Percentiles rank a stretch among this genome's conserved stretches.
Evolutionary conservation across 192 early-diverging fungal species (phyloP).

Genomic region (Podila epigama): DNA sequence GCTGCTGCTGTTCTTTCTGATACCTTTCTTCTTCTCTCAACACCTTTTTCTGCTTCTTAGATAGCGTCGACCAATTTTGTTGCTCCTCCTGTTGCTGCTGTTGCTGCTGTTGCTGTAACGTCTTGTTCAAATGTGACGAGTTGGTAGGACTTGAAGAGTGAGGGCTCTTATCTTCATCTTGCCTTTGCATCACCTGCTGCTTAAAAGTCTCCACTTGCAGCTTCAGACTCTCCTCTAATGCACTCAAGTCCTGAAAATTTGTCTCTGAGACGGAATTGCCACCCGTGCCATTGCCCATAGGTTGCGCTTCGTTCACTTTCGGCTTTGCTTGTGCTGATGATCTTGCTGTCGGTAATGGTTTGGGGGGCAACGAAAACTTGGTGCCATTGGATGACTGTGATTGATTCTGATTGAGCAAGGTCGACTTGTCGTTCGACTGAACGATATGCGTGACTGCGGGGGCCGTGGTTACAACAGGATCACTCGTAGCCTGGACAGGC

Average conservation of each 20-base stretch:
- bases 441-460: too few species aligned
- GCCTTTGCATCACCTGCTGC: not conserved
- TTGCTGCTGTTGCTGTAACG: not conserved
- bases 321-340: too few species aligned
- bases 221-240: not conserved
- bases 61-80: not conserved
- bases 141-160: not conserved
- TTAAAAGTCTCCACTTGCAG: too few species aligned
- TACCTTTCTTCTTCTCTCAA: too few species aligned
- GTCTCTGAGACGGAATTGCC: too few species aligned
- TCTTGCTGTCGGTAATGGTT: too few species aligned
- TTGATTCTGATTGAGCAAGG: too few species aligned
- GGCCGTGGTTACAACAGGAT: too few species aligned
- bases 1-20: not conserved
- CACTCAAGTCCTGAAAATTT: not conserved
- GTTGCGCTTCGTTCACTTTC: not conserved
- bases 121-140: not conserved
- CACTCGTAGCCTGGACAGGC: too few species aligned
- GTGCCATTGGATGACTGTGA: too few species aligned
- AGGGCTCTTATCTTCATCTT: not conserved
- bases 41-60: not conserved
- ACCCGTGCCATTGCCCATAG: not conserved
- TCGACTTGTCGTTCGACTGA: too few species aligned
- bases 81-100: not conserved
- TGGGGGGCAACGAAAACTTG: too few species aligned